Conservation (phyloP, 441 rosid species). For the Populus hybrid region DNA sequence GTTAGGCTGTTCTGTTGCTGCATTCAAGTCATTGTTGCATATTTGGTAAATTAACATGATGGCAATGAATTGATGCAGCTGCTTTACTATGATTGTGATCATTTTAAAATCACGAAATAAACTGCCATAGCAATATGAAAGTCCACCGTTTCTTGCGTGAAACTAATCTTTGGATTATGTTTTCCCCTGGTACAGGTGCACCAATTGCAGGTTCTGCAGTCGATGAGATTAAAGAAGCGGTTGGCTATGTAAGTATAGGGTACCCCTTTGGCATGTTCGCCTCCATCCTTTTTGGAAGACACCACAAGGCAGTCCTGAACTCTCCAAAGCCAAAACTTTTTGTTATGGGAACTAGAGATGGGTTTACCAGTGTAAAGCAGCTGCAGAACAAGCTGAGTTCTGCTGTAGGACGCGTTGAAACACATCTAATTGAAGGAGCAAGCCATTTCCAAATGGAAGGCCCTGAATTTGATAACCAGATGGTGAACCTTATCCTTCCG, state of each 20-base stretch:
- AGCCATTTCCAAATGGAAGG: slow-evolving; percentile 97
- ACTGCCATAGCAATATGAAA: not conserved
- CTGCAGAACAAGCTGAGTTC: slow-evolving; percentile 70
- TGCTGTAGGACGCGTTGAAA: slow-evolving; percentile 64
- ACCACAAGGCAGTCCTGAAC: slow-evolving; percentile 69
- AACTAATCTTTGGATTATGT: not conserved
- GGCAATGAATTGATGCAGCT: not conserved
- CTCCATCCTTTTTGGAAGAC: slow-evolving; percentile 79
- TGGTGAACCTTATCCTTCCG: slow-evolving; percentile 57
- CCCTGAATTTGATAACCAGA: slow-evolving; percentile 67
- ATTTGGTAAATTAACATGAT: not conserved
- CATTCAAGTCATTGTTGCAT: not conserved
- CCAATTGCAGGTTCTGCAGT: slow-evolving; percentile 93
- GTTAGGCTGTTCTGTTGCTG: not conserved
- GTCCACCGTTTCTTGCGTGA: not conserved
- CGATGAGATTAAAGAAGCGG: slow-evolving; percentile 65
- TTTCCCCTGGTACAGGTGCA: slow-evolving; percentile 54
- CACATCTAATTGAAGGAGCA: slow-evolving; percentile 75
- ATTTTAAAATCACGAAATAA: not conserved
- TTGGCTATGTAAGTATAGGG: slow-evolving; percentile 88
- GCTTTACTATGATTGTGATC: not conserved
- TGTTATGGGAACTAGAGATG: slow-evolving; percentile 86
- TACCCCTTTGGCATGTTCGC: slow-evolving; percentile 86
- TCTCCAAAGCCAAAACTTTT: slow-evolving; percentile 85
- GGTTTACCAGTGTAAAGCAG: slow-evolving; percentile 86